Percentiles rank a stretch among this genome's conserved stretches.
phyloP scores from a whole-genome alignment of 768 basidiomycete genomes.

The Tulasnella calospora region DNA sequence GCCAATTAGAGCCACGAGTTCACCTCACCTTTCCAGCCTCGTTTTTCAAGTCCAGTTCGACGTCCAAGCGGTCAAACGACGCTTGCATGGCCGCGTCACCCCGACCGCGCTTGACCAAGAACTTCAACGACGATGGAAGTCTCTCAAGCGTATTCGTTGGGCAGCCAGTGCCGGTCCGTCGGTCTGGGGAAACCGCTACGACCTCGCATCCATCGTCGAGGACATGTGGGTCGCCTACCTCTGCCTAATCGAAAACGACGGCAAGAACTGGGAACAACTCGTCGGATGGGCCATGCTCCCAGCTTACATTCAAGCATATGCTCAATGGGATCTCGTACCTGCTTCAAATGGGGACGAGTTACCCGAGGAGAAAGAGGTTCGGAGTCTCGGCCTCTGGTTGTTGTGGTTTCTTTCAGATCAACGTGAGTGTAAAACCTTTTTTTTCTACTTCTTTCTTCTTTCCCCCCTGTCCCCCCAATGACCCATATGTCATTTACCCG shows the following conservation, averaged over 20 bases:
- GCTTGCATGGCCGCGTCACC: conserved; percentile 42
- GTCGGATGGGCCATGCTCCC: conserved; percentile 47
- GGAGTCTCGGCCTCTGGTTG: conserved; percentile 56
- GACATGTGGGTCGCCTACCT: conserved; percentile 51
- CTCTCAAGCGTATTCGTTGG: conserved; percentile 27
- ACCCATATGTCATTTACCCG: conserved; percentile 10
- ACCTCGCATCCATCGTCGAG: neutral
- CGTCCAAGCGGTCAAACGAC: conserved; percentile 45
- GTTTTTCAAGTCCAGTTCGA: conserved; percentile 60
- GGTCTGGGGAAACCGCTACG: conserved; percentile 25
- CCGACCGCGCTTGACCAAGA: conserved; percentile 37
- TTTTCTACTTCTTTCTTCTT: neutral
- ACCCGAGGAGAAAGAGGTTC: conserved; percentile 50
- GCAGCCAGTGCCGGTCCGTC: conserved; percentile 26
- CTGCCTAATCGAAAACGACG: conserved; percentile 64
- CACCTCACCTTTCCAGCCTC: conserved; percentile 37
- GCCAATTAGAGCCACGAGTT: neutral
- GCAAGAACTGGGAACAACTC: conserved; percentile 56
- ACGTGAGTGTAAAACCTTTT: conserved; percentile 38
- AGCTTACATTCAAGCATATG: conserved; percentile 44
- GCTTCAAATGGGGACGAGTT: conserved; percentile 48
- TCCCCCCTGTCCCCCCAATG: neutral
- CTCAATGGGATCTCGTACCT: conserved; percentile 36
- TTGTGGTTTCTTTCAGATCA: conserved; percentile 54
- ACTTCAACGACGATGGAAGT: conserved; percentile 25